phyloP scores from a whole-genome alignment of 2,329 filamentous ascomycete species.

The Nothophoma quercina region DNA sequence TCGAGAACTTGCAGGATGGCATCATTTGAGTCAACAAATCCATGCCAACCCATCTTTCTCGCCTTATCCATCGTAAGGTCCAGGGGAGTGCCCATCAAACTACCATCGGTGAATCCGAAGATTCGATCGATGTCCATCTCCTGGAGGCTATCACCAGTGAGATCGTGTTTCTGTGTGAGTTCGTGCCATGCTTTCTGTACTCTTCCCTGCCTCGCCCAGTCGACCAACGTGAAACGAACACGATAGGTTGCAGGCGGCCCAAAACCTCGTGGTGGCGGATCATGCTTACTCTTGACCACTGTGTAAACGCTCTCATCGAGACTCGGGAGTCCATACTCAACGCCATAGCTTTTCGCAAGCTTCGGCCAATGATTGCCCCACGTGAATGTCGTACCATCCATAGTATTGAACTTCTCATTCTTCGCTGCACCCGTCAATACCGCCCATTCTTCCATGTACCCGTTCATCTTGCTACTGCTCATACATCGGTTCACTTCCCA shows the following conservation, averaged over 20 bases:
- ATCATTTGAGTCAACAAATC: constrained; percentile 56
- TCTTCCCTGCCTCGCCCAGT: constrained; percentile 56
- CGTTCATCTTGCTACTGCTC: constrained; percentile 57
- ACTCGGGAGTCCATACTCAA: constrained; percentile 47
- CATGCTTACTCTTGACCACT: constrained; percentile 30
- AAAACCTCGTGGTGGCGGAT: constrained; percentile 48
- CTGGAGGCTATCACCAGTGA: constrained; percentile 52
- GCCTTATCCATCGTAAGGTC: constrained; percentile 55
- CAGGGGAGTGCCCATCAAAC: constrained; percentile 42
- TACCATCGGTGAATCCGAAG: constrained; percentile 57
- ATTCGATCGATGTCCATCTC: constrained; percentile 54
- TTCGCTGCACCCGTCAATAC: constrained; percentile 52
- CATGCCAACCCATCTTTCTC: constrained; percentile 56
- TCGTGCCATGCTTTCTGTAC: constrained; percentile 57
- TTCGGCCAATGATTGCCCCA: constrained; percentile 60
- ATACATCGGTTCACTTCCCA: constrained; percentile 57
- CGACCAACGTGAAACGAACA: constrained; percentile 52
- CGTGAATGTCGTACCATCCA: constrained; percentile 55
- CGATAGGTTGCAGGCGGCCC: constrained; percentile 53
- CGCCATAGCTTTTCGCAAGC: constrained; percentile 55
- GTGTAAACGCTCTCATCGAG: constrained; percentile 20
- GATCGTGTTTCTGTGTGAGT: constrained; percentile 51
- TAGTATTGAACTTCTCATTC: constrained; percentile 60
- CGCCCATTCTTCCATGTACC: constrained; percentile 61
- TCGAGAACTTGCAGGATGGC: constrained; percentile 53